Percentiles rank a stretch among this genome's conserved stretches.
These are phyloP conservation scores for Exserohilum turcica DNA, from an alignment of 2,329 filamentous ascomycete species.

Conservation along the genomic window DNA sequence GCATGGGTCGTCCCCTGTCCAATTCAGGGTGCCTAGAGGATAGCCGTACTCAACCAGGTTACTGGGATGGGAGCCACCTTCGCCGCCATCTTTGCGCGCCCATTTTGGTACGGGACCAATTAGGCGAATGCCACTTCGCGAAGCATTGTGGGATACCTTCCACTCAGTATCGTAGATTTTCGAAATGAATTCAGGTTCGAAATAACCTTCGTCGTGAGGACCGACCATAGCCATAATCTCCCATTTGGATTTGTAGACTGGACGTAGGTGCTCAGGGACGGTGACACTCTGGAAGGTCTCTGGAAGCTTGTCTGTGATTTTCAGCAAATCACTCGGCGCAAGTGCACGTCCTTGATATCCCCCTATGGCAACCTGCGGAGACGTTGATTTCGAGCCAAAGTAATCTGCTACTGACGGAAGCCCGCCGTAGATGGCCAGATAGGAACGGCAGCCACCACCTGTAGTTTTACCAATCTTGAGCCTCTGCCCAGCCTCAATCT, in stretches of 20 bases:
- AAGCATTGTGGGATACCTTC: slow-evolving; percentile 66
- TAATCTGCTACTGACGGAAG: slow-evolving; percentile 60
- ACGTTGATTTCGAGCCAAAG: slow-evolving; percentile 65
- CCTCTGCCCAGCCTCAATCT: slow-evolving; percentile 57
- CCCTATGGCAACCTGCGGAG: slow-evolving; percentile 62
- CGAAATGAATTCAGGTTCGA: slow-evolving; percentile 58
- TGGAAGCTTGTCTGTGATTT: slow-evolving; percentile 51
- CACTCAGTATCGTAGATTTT: slow-evolving; percentile 64
- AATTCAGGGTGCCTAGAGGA: slow-evolving; percentile 63
- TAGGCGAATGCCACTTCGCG: slow-evolving; percentile 64
- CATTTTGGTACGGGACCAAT: slow-evolving; percentile 64
- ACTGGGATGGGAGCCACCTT: slow-evolving; percentile 66
- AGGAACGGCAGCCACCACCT: slow-evolving; percentile 60
- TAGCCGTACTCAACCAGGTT: slow-evolving; percentile 62
- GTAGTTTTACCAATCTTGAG: slow-evolving; percentile 62
- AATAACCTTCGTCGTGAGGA: slow-evolving; percentile 61
- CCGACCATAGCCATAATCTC: slow-evolving; percentile 61
- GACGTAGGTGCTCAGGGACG: slow-evolving; percentile 55
- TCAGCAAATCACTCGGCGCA: slow-evolving; percentile 59
- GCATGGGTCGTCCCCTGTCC: slow-evolving; percentile 65
- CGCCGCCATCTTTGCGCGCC: slow-evolving; percentile 64
- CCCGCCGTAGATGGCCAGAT: slow-evolving; percentile 63
- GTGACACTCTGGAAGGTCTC: slow-evolving; percentile 35
- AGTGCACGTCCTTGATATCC: slow-evolving; percentile 65
- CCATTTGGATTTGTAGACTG: slow-evolving; percentile 58